Evolutionary conservation across 257 asterid genomes (phyloP).

Genomic region (Scutellaria baicalensis): DNA sequence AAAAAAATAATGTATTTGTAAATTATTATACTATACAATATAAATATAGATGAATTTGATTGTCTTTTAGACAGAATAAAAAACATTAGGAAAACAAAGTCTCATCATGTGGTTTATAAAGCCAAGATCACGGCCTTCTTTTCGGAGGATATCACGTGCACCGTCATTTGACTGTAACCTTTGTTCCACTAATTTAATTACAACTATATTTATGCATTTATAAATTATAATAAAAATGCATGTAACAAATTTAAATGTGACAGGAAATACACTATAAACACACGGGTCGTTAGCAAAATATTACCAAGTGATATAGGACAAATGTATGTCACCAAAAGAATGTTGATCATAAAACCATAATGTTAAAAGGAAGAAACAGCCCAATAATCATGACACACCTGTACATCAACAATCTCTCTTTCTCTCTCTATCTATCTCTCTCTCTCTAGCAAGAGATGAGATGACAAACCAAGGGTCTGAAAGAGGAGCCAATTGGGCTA

Average conservation of each 20-base stretch:
- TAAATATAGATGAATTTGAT: no score
- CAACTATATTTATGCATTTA: not conserved
- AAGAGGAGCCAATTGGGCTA: constrained; percentile 23
- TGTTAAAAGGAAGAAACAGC: constrained; percentile 12
- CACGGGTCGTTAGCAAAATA: no score
- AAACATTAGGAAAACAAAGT: no score
- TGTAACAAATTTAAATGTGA: no score
- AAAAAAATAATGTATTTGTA: no score
- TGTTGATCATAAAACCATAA: constrained; percentile 22
- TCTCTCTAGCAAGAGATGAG: not conserved
- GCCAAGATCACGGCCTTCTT: constrained; percentile 15
- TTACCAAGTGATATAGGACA: not conserved
- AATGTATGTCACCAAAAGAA: constrained; percentile 6
- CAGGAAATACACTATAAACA: no score
- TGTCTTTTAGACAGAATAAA: no score
- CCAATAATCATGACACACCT: constrained; percentile 30
- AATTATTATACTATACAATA: no score
- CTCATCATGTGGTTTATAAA: not conserved
- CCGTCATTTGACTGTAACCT: constrained; percentile 3
- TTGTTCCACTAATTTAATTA: not conserved
- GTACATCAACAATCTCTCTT: constrained; percentile 32
- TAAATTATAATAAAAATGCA: no score
- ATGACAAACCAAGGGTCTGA: not conserved
- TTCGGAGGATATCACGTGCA: constrained; percentile 18
- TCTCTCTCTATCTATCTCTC: constrained; percentile 14